Evolutionary conservation across 2,329 filamentous ascomycete genomes (phyloP), one percentile per base, ranked within the genome.

Genomic region (Colletotrichum kahawae): DNA sequence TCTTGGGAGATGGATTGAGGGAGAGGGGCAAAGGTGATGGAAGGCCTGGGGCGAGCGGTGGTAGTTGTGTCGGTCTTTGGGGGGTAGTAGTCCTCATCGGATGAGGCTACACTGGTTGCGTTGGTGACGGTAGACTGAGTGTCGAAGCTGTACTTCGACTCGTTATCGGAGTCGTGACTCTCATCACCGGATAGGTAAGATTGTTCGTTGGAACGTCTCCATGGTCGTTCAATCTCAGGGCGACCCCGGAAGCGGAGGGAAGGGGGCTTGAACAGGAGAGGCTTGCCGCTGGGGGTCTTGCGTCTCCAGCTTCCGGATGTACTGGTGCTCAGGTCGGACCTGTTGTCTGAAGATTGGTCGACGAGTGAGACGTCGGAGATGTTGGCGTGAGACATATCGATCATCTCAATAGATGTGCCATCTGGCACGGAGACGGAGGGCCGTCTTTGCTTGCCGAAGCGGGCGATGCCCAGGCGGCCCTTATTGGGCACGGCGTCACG

Each of bases 111-210:
- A 48, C 76, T 77, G n/a, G 76, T 77, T n/a, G 76, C 76, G 64
- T 63, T 67, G 6, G 76, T 77, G 63, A 76, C 24, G 54, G 67
- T 59, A n/a, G 75, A 74, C 27, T 43, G 57, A 29, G 75, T 69
- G 48, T 71, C 72, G 33, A 74, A 77, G 64, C 70, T 77, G 64
- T 65, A 77, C 59, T 74, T 76, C 10, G 75, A 77, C 57, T 77
- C 76, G 12, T 54, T 70, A 13, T 77, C 76, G 6, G 76, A 77
- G 54, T 77, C 76, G 31, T 74, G 67, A 34, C 64, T 67, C 13
- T 77, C 75, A 14, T 77, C 76, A n/a, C 68, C 76, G 8, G 76
- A 76, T 2, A 67, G 67, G 43, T 76, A 76, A 8, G 57, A 36
- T 51, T 21, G 31, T 9, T 66, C 34, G 18, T n/a, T 70, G 8